Conservation (phyloP, 2,329 filamentous ascomycete genomes). For the Alternaria arborescens region DNA sequence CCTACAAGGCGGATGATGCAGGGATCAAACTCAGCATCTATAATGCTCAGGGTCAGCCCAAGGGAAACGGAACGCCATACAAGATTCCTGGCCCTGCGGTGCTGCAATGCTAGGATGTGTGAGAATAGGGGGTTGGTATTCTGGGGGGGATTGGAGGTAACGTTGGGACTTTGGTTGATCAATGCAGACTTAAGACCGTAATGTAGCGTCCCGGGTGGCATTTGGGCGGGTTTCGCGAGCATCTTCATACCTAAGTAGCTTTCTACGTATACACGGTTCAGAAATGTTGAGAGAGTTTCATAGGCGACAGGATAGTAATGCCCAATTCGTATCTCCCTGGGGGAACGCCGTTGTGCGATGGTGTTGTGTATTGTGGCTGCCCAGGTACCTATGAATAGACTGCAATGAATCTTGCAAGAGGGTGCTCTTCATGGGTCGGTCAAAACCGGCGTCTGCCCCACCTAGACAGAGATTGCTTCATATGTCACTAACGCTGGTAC, state of each 20-base stretch:
- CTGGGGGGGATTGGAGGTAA: not conserved
- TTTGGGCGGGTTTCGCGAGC: not conserved
- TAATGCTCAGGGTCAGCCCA: constrained; percentile 29
- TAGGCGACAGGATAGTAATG: not conserved
- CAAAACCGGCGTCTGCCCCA: too few species aligned
- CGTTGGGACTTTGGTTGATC: not conserved
- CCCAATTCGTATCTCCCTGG: not conserved
- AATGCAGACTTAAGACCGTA: too few species aligned
- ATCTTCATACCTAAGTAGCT: not conserved
- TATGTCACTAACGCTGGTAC: too few species aligned
- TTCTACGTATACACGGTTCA: not conserved
- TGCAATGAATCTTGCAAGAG: too few species aligned
- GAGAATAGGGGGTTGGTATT: not conserved
- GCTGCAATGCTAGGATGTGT: constrained; percentile 56
- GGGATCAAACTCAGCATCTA: constrained; percentile 47
- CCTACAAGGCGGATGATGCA: constrained; percentile 41
- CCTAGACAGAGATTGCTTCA: too few species aligned
- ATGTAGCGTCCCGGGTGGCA: too few species aligned
- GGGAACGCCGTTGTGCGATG: not conserved
- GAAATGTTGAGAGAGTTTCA: not conserved
- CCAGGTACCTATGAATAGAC: too few species aligned
- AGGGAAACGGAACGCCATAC: constrained; percentile 50
- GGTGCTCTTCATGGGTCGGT: too few species aligned
- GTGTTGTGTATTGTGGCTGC: not conserved
- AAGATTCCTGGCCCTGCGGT: constrained; percentile 60